Base-by-base conservation (phyloP, 2,329 filamentous ascomycete species). In the Neoscytalidium dimidiatum region DNA sequence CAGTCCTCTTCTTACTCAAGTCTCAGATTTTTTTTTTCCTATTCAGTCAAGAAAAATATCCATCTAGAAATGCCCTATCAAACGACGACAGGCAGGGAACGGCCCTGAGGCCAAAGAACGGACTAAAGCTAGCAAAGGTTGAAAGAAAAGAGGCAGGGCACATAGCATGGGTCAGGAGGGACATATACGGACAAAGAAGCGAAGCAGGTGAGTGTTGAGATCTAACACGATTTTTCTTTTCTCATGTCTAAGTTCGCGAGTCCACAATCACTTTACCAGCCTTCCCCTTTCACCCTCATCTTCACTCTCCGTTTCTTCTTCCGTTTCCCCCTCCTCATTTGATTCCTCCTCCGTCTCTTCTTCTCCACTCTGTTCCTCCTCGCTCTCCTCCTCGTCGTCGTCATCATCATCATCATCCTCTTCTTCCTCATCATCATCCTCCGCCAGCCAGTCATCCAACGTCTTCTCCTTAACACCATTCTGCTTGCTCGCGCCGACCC, bases 371-470 rank as follows among this genome's bases (percentile, higher is more conserved):
- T 64, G 51, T 38, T 86, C 85, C 7, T 84, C 77, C 62, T 79
- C 79, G 35, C 73, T 76, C 56, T 76, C 75, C 23, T 74, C 72
- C 14, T 73, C 74, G 2, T 80, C 80, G n/a, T 85, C 83, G 60
- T 73, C 71, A 29, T 84, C 82, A 1, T 84, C 85, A 5, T 83
- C 82, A 6, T 83, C 84, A 1, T 82, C 83, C 26, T 85, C 83
- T 9, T 83, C 82, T 11, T 85, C 85, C n/a, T 83, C 84, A 29
- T 82, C 83, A 17, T 88, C 86, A 48, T 87, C 88, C 72, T 92
- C 91, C 4, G 90, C 92, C 64, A 98, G 82, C 94, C 95, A 98
- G 75, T 97, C 92, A 80, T 98, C 93, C 67, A 99, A 80, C 21
- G 90, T 92, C 84, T 96, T 97, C 44, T 87, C 87, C 60, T 88